Evolutionary conservation across 441 rosid genomes (phyloP).

Genomic region (Gossypium davidsonii): DNA sequence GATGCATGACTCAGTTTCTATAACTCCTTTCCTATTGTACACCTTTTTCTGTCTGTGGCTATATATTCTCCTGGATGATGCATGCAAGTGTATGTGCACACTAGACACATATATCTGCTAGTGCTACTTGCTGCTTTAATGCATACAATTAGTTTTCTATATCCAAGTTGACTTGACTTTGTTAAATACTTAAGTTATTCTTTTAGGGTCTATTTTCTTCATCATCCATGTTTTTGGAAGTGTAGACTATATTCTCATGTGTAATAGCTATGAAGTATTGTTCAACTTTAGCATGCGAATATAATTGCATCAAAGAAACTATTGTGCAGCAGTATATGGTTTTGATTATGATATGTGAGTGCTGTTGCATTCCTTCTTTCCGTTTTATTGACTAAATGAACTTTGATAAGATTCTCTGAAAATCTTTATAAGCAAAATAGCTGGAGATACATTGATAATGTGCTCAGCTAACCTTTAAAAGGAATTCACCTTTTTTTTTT

Average conservation of each 20-base stretch:
- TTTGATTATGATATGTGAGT: neutral
- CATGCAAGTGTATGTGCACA: neutral
- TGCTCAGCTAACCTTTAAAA: neutral
- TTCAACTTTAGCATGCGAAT: neutral
- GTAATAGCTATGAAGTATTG: neutral
- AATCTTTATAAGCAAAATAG: conserved; percentile 2
- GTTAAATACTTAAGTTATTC: neutral
- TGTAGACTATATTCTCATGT: neutral
- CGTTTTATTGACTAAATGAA: neutral
- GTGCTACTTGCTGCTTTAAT: neutral
- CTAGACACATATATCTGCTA: neutral
- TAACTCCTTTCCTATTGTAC: neutral
- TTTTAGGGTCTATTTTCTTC: neutral
- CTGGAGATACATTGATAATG: neutral
- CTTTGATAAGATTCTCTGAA: neutral
- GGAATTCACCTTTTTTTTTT: neutral
- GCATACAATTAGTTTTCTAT: conserved; percentile 1
- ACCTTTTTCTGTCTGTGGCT: neutral
- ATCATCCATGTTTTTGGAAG: neutral
- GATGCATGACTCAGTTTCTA: neutral
- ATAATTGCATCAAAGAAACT: neutral
- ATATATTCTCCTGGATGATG: neutral
- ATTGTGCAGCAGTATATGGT: neutral
- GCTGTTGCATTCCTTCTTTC: neutral
- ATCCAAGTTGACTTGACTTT: neutral